Conservation (phyloP, 768 basidiomycete species). For the Kwoniella shandongensis region DNA sequence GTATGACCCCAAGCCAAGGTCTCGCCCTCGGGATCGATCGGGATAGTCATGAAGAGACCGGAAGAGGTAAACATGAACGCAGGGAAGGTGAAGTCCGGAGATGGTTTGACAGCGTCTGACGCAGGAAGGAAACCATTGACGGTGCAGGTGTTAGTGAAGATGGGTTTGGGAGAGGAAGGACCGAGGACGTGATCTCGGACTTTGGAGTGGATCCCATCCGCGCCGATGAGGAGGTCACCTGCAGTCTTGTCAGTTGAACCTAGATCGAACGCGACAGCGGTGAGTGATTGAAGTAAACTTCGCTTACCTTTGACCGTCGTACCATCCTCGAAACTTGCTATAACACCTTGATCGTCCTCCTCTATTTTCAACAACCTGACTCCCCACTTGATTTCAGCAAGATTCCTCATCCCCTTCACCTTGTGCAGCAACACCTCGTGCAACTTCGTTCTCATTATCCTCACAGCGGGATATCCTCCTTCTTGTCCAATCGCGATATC, state of each 20-base stretch:
- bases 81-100: conserved; percentile 11
- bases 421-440: conserved; percentile 23
- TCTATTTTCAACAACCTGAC: conserved; percentile 17
- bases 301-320: conserved; percentile 7
- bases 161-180: conserved; percentile 1
- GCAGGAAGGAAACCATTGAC: conserved; percentile 15
- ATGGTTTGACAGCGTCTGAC: conserved; percentile 3
- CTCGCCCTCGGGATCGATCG: conserved; percentile 10
- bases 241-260: background rate
- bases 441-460: conserved; percentile 25
- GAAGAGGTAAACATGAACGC: conserved; percentile 16
- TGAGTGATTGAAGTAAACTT: background rate
- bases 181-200: conserved; percentile 29
- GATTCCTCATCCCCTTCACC: background rate
- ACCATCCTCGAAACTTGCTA: conserved; percentile 27
- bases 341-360: conserved; percentile 25
- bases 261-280: background rate
- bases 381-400: conserved; percentile 25
- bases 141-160: background rate
- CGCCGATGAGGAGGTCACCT: conserved; percentile 41
- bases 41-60: conserved; percentile 19
- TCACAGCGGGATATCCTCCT: conserved; percentile 20
- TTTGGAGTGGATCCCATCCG: conserved; percentile 39
- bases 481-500: conserved; percentile 1
- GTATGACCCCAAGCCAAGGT: conserved; percentile 20